Conservation (phyloP, 768 basidiomycete species). For the Dioszegia hungarica region DNA sequence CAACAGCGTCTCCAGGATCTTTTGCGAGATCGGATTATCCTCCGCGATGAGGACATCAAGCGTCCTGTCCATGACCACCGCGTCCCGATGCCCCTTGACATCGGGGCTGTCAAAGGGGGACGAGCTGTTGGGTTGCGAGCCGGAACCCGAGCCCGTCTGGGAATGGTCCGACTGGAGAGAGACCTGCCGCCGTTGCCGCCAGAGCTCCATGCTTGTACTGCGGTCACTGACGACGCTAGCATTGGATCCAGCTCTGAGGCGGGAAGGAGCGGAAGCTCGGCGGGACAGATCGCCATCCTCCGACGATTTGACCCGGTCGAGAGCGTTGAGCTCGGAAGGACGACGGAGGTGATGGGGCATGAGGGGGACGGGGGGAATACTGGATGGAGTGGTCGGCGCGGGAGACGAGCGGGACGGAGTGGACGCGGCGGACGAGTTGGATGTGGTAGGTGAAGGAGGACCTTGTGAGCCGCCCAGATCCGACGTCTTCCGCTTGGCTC, state of each 20-base stretch:
- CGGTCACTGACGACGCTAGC: conserved; percentile 29
- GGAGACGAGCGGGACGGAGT: conserved; percentile 71
- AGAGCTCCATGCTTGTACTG: conserved; percentile 35
- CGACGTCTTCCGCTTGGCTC: conserved; percentile 21
- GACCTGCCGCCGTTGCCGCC: conserved; percentile 32
- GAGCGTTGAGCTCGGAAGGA: conserved; percentile 78
- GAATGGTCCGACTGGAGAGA: conserved; percentile 10
- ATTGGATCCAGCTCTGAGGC: conserved; percentile 32
- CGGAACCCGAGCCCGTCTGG: neutral
- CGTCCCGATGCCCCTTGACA: conserved; percentile 24
- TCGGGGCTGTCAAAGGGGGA: conserved; percentile 29
- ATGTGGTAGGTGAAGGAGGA: conserved; percentile 86
- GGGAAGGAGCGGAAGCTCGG: conserved; percentile 68
- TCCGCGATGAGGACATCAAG: conserved; percentile 92
- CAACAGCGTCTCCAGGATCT: conserved; percentile 91
- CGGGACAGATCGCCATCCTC: conserved; percentile 61
- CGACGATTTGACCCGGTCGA: conserved; percentile 81
- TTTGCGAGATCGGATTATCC: conserved; percentile 95
- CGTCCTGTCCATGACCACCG: conserved; percentile 64
- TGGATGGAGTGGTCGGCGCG: conserved; percentile 62
- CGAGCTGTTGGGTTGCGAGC: neutral
- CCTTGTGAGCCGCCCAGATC: conserved; percentile 36
- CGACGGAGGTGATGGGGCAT: conserved; percentile 57
- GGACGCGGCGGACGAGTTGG: conserved; percentile 83
- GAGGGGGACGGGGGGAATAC: conserved; percentile 6